Evolutionary conservation across 2,329 filamentous ascomycete genomes (phyloP), one percentile per base, ranked within the genome.

Genomic region (Botrytis medusae): DNA sequence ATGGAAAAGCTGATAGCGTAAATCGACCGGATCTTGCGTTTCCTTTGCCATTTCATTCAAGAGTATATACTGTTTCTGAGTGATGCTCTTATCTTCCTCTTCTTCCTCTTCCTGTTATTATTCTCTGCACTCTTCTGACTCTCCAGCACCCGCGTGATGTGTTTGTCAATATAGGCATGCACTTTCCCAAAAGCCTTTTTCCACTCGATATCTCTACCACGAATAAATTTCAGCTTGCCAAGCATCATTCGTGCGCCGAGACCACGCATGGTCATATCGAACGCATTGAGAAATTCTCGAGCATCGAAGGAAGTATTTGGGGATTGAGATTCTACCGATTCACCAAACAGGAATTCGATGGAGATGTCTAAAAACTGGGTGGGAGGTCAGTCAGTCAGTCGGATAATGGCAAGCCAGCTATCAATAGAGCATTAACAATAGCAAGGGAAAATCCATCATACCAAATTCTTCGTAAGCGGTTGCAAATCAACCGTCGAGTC

Each of bases 41-140:
- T 74, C 32, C n/a, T 72, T 69, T 20, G 62, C 51, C 54, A 74
- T 72, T 44, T 72, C 51, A 6, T 74, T 60, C n/a, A 68, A 42
- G 1, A 72, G 62, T 12, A 74, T 32, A 37, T 72, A 69, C n/a
- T 40, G 54, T 20, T 34, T 29, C 34, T 40, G 40, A 29, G 9
- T 16, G 51, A 25, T 0, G 1, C 6, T 16, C 51, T n/a, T 6
- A 12, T 22, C 12, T 51, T 71, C 34, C 4, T 40, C 20, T 44
- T 32, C 46, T 25, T 9, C 40, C 12, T 42, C 40, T 42, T 42
- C 34, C n/a, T n/a, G n/a, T n/a, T n/a, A 14, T 1, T 16, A 18
- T 54, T 54, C 4, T 37, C 46, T 25, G 22, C 20, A 37, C 12
- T 25, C 32, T 48, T 68, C 8, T 22, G 44, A n/a, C 25, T 22